Evolutionary conservation across 768 basidiomycete species (phyloP).

Genomic region (Tricholoma terreum): DNA sequence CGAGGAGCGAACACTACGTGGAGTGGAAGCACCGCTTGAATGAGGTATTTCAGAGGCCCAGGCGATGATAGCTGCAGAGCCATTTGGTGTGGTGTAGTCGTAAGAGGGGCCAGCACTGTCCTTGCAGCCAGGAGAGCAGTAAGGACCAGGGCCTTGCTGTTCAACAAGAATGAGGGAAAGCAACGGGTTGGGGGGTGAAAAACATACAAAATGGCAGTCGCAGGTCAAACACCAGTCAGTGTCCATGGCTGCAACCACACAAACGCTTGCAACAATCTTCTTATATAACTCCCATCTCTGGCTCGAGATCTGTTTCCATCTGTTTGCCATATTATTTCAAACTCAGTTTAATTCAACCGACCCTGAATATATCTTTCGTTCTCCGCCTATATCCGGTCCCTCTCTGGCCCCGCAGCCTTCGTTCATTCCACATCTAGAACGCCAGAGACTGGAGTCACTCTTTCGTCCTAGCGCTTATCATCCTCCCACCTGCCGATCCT

Average conservation of each 20-base stretch:
- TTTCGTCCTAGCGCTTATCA: too few relatives aligned
- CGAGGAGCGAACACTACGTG: slow-evolving; percentile 18
- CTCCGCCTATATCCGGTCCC: too few relatives aligned
- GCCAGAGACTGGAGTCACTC: too few relatives aligned
- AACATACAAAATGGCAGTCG: slow-evolving; percentile 54
- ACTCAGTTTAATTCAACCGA: too few relatives aligned
- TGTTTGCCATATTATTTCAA: too few relatives aligned
- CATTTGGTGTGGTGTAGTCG: slow-evolving; percentile 25
- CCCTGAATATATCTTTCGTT: too few relatives aligned
- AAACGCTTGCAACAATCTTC: too few relatives aligned
- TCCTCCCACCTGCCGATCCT: too few relatives aligned
- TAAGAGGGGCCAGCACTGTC: slow-evolving; percentile 29
- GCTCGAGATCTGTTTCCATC: too few relatives aligned
- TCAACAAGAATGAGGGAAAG: slow-evolving; percentile 4
- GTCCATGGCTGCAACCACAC: slow-evolving; percentile 41
- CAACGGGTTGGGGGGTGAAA: slow-evolving; percentile 17
- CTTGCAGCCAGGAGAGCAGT: slow-evolving; percentile 51
- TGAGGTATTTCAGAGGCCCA: slow-evolving; percentile 43
- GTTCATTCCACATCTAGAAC: too few relatives aligned
- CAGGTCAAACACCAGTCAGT: slow-evolving; percentile 72
- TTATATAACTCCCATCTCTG: too few relatives aligned
- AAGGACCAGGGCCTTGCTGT: slow-evolving; percentile 37
- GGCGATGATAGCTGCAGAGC: slow-evolving; percentile 42
- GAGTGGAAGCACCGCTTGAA: slow-evolving; percentile 9
- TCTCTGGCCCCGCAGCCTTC: too few relatives aligned